Conservation (phyloP, 2,329 filamentous ascomycete genomes). For the Sarocladiaceae sp. region DNA sequence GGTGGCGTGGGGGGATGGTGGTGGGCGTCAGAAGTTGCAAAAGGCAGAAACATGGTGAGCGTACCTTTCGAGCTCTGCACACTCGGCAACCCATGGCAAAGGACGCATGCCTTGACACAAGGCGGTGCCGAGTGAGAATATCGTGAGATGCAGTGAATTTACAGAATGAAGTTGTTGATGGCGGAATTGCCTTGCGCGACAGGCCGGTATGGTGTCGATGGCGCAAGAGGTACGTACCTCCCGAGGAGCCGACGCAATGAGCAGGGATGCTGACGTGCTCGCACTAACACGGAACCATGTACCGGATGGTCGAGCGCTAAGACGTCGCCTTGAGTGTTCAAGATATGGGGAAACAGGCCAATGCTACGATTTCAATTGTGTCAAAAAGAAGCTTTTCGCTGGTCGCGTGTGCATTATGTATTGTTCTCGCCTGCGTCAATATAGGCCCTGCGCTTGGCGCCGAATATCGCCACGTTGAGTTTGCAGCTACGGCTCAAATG, state of each 20-base stretch:
- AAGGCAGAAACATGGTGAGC: too few relatives aligned
- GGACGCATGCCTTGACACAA: background rate
- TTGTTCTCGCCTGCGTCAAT: too few relatives aligned
- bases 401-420: too few relatives aligned
- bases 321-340: background rate
- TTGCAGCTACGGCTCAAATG: too few relatives aligned
- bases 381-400: too few relatives aligned
- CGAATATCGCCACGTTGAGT: too few relatives aligned
- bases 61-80: slow-evolving; percentile 36
- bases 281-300: background rate
- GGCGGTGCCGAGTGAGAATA: background rate
- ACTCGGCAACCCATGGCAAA: slow-evolving; percentile 34
- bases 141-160: background rate
- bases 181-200: background rate
- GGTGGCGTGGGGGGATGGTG: background rate
- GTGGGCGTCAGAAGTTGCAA: background rate
- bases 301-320: background rate
- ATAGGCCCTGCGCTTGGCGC: too few relatives aligned
- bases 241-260: slow-evolving; percentile 10
- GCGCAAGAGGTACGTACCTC: slow-evolving; percentile 9
- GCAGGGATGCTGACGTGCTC: slow-evolving; percentile 12
- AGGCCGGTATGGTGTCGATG: background rate
- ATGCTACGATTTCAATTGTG: too few relatives aligned
- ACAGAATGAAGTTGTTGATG: background rate
- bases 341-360: too few relatives aligned